Percentiles rank a stretch among this genome's conserved stretches.
These are phyloP conservation scores for Hanseniaspora occidentalis DNA, from an alignment of 805 yeast species.

Conservation along the genomic window DNA sequence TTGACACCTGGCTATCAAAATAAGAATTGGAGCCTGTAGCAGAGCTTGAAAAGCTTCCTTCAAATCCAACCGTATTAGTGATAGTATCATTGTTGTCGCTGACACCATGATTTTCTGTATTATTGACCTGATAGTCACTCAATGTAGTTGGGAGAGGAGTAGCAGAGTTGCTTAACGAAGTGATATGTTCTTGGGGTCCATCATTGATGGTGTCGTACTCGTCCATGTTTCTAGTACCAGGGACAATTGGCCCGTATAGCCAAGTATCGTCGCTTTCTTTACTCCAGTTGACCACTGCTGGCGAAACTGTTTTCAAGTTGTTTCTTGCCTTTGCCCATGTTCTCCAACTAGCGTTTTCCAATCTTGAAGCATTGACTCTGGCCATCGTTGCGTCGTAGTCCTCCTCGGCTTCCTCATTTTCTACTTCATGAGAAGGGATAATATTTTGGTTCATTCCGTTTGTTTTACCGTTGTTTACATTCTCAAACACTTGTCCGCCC, in stretches of 20 bases:
- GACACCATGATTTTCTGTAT: slow-evolving; percentile 28
- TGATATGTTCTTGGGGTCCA: too few relatives aligned
- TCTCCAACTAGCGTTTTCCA: slow-evolving; percentile 92
- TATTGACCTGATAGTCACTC: slow-evolving; percentile 14
- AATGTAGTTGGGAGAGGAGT: slow-evolving; percentile 7
- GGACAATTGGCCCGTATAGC: slow-evolving; percentile 78
- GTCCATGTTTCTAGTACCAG: slow-evolving; percentile 8
- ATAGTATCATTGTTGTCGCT: slow-evolving; percentile 17
- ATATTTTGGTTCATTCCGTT: too few relatives aligned
- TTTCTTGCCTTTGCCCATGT: slow-evolving; percentile 93
- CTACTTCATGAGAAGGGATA: background rate
- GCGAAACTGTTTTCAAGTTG: slow-evolving; percentile 68
- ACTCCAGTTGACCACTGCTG: slow-evolving; percentile 89
- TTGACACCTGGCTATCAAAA: too few relatives aligned
- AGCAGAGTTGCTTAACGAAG: slow-evolving; percentile 11
- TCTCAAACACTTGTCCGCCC: too few relatives aligned
- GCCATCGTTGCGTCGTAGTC: slow-evolving; percentile 26
- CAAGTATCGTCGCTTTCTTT: slow-evolving; percentile 96
- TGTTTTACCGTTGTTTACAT: background rate
- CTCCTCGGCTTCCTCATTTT: slow-evolving; percentile 1
- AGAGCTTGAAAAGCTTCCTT: slow-evolving; percentile 8
- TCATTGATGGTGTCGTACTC: slow-evolving; percentile 8
- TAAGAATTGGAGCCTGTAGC: too few relatives aligned
- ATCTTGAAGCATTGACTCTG: slow-evolving; percentile 68
- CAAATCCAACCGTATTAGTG: too few relatives aligned